Conservation (phyloP, 345 rosid genomes). For the Populus simonii region DNA sequence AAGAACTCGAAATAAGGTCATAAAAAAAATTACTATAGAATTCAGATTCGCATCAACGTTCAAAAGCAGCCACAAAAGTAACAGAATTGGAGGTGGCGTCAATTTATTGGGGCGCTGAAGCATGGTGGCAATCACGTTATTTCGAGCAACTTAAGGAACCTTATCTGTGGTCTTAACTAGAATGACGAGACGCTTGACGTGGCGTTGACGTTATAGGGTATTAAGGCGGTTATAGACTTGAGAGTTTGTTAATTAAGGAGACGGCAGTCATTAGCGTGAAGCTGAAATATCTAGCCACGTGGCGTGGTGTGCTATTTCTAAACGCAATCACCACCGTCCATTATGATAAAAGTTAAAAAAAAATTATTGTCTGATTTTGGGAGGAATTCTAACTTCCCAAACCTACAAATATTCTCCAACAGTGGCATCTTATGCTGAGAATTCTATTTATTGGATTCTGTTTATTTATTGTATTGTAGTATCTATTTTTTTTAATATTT, state of each 20-base stretch:
- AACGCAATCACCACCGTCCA: background rate
- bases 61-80: background rate
- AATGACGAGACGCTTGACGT: background rate
- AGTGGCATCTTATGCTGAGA: no score
- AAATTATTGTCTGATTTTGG: background rate
- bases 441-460: no score
- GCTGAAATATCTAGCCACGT: background rate
- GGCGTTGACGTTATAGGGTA: background rate
- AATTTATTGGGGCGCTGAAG: background rate
- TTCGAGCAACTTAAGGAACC: background rate
- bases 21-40: background rate
- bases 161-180: no score
- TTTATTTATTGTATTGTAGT: no score
- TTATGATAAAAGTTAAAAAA: no score
- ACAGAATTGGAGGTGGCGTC: background rate
- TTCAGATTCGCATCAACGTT: background rate
- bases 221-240: background rate
- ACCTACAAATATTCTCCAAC: no score
- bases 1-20: background rate
- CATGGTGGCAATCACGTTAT: background rate
- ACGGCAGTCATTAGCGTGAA: conserved; percentile 3
- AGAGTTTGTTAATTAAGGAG: background rate
- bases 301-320: background rate
- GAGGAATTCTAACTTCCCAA: background rate
- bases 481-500: no score